Percentiles rank a stretch among this genome's conserved stretches.
phyloP scores from a whole-genome alignment of 2,329 filamentous ascomycete genomes.

The Thelonectria olida region DNA sequence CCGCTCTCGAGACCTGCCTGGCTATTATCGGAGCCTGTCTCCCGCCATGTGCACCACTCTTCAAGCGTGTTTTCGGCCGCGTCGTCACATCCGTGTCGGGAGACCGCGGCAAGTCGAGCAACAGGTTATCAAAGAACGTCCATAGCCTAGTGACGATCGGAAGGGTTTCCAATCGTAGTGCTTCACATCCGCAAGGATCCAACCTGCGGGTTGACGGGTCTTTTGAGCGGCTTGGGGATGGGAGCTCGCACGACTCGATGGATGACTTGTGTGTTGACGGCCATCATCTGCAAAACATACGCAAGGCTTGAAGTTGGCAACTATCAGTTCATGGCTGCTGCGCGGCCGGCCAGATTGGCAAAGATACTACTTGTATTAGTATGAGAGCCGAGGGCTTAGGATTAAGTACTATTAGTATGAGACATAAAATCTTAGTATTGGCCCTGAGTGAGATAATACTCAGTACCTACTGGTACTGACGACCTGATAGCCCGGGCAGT shows the following conservation, averaged over 20 bases:
- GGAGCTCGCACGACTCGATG: slow-evolving; percentile 14
- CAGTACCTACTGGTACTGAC: too few relatives aligned
- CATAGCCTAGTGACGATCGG: slow-evolving; percentile 9
- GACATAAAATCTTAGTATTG: too few relatives aligned
- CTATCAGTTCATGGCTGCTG: too few relatives aligned
- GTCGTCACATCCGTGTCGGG: not conserved
- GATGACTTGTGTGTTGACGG: not conserved
- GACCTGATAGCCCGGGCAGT: too few relatives aligned
- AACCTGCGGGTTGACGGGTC: not conserved
- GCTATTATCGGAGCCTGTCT: slow-evolving; percentile 18
- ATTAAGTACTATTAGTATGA: too few relatives aligned
- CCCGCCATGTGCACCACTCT: slow-evolving; percentile 10
- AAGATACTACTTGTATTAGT: too few relatives aligned
- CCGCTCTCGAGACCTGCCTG: slow-evolving; percentile 33
- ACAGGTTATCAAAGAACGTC: not conserved
- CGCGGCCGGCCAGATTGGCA: too few relatives aligned
- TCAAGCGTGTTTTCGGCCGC: slow-evolving; percentile 25
- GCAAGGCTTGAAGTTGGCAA: not conserved
- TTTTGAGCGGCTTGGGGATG: slow-evolving; percentile 17
- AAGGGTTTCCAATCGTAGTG: not conserved
- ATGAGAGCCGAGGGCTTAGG: too few relatives aligned
- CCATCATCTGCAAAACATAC: not conserved
- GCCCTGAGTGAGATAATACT: too few relatives aligned
- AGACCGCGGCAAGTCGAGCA: not conserved
- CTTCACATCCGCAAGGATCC: not conserved